Evolutionary conservation across 768 basidiomycete genomes (phyloP).

Genomic region (Asterophora parasitica): DNA sequence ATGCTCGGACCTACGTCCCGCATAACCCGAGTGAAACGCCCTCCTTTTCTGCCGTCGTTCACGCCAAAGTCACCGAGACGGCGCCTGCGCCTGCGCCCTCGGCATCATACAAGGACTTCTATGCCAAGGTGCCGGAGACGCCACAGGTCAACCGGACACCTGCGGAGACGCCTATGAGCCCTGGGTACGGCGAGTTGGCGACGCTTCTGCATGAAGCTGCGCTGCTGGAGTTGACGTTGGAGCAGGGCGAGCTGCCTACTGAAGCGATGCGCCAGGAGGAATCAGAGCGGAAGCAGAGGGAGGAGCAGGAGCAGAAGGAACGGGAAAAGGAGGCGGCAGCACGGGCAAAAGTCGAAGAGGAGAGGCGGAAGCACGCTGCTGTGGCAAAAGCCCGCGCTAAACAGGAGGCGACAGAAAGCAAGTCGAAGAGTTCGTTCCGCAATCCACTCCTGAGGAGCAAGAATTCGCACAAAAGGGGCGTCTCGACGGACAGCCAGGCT

Average conservation of each 20-base stretch:
- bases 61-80: conserved; percentile 46
- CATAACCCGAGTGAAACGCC: conserved; percentile 12
- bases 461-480: conserved; percentile 8
- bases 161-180: conserved; percentile 37
- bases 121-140: conserved; percentile 21
- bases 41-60: conserved; percentile 55
- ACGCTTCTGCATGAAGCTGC: conserved; percentile 55
- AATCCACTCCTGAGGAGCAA: conserved; percentile 13
- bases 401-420: conserved; percentile 19
- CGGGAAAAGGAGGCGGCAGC: conserved; percentile 12
- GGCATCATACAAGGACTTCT: conserved; percentile 15
- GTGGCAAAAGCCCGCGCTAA: conserved; percentile 20
- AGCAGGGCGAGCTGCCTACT: conserved; percentile 41
- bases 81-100: conserved; percentile 21
- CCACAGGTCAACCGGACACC: conserved; percentile 26
- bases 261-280: conserved; percentile 22
- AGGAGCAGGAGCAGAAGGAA: conserved; percentile 14
- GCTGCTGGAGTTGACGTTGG: conserved; percentile 49
- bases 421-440: conserved; percentile 14
- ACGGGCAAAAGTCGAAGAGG: conserved; percentile 20
- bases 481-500: conserved; percentile 2
- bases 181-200: conserved; percentile 49
- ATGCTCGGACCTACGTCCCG: conserved; percentile 9
- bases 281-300: conserved; percentile 4
- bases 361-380: conserved; percentile 18